These are phyloP conservation scores for Zoysia matrella DNA, from an alignment of 202 grass and related monocot species.

Conservation along the genomic window DNA sequence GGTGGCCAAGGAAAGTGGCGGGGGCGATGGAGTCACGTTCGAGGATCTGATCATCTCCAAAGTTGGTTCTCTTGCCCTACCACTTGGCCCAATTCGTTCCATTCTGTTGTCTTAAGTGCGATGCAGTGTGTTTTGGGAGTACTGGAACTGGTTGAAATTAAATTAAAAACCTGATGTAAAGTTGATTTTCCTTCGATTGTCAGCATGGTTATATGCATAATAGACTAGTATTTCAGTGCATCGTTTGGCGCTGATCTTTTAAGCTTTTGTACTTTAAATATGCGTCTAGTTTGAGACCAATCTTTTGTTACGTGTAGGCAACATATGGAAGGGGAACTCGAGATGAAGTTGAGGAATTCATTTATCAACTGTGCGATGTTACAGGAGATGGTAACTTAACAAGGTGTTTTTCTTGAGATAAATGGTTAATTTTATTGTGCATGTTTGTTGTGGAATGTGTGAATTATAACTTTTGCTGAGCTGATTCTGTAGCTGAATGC, in stretches of 20 bases:
- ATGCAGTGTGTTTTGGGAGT: neutral
- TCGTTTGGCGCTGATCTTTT: neutral
- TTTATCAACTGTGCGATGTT: slow-evolving; percentile 78
- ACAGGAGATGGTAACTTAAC: slow-evolving; percentile 60
- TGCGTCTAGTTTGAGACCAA: slow-evolving; percentile 15
- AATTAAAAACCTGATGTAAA: neutral
- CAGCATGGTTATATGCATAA: slow-evolving; percentile 12
- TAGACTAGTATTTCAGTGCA: neutral
- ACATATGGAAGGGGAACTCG: slow-evolving; percentile 80
- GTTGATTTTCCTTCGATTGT: neutral
- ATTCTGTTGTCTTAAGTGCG: neutral
- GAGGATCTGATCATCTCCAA: slow-evolving; percentile 84
- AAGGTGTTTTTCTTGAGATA: slow-evolving; percentile 55
- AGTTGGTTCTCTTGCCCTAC: slow-evolving; percentile 42
- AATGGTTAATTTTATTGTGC: slow-evolving; percentile 1
- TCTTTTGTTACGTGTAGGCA: slow-evolving; percentile 49
- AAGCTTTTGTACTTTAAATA: slow-evolving; percentile 16
- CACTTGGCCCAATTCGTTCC: neutral
- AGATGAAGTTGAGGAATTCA: slow-evolving; percentile 88
- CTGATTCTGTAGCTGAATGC: neutral
- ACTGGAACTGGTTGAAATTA: neutral
- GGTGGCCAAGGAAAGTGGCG: slow-evolving; percentile 58
- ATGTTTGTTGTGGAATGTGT: neutral
- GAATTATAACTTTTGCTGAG: slow-evolving; percentile 10
- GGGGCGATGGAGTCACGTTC: slow-evolving; percentile 62